phyloP scores from a whole-genome alignment of 768 basidiomycete species.

The Tylopilus subfusipes region DNA sequence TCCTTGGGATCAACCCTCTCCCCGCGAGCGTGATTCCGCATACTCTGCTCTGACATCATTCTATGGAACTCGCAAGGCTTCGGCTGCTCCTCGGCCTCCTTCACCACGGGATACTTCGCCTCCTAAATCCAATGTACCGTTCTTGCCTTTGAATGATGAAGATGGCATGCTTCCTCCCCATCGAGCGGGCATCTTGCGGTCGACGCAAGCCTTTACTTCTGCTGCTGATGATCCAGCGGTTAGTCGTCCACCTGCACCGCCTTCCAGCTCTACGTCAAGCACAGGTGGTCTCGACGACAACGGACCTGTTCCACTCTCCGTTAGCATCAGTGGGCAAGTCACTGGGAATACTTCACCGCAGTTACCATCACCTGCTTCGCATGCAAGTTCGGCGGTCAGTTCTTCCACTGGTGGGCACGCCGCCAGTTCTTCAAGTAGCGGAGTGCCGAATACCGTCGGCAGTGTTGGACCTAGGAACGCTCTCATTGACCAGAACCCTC shows the following conservation, averaged over 20 bases:
- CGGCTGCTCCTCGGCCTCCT: slow-evolving; percentile 22
- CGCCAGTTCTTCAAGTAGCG: slow-evolving; percentile 31
- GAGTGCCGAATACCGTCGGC: slow-evolving; percentile 19
- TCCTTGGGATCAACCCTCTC: slow-evolving; percentile 33
- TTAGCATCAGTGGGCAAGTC: slow-evolving; percentile 44
- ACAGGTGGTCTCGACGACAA: slow-evolving; percentile 40
- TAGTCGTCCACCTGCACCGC: slow-evolving; percentile 32
- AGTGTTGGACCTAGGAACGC: slow-evolving; percentile 33
- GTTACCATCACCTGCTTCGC: slow-evolving; percentile 71
- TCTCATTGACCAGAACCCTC: slow-evolving; percentile 87
- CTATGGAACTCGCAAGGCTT: slow-evolving; percentile 27
- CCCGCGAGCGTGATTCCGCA: slow-evolving; percentile 30
- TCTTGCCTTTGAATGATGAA: slow-evolving; percentile 26
- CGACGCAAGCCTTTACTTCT: slow-evolving; percentile 22
- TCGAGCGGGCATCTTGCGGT: slow-evolving; percentile 28
- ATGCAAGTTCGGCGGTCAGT: slow-evolving; percentile 48
- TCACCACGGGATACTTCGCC: slow-evolving; percentile 30
- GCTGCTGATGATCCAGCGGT: slow-evolving; percentile 25
- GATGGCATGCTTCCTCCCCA: slow-evolving; percentile 34
- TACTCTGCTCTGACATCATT: slow-evolving; percentile 25
- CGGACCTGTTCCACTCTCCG: slow-evolving; percentile 33
- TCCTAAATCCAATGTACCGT: slow-evolving; percentile 19
- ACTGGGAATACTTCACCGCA: slow-evolving; percentile 56
- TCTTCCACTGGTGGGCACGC: slow-evolving; percentile 30
- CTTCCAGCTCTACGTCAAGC: slow-evolving; percentile 40